Percentiles rank a stretch among this genome's conserved stretches.
phyloP scores from a whole-genome alignment of 805 yeast species.

The Hanseniaspora guilliermondii region DNA sequence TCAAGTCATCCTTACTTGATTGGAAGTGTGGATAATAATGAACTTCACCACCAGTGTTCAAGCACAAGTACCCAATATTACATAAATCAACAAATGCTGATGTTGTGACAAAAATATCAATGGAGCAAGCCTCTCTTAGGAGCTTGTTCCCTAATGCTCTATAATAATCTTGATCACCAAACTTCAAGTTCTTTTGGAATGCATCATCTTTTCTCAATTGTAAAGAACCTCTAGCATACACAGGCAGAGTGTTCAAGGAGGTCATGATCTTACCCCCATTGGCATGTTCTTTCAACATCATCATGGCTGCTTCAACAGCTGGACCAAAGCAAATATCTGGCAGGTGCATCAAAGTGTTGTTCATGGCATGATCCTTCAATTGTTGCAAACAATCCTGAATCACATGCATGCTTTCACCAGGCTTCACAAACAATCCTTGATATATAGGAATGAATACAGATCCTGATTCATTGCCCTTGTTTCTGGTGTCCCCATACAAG shows the following conservation, averaged over 20 bases:
- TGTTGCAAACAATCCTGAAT: conserved; percentile 58
- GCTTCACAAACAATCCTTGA: conserved; percentile 69
- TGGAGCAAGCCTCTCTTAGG: conserved; percentile 48
- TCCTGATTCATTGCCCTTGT: conserved; percentile 31
- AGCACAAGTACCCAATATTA: conserved; percentile 52
- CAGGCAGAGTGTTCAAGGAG: conserved; percentile 56
- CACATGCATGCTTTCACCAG: conserved; percentile 47
- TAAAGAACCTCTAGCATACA: conserved; percentile 67
- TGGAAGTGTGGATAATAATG: conserved; percentile 56
- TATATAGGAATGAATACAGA: conserved; percentile 58
- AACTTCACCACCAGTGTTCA: conserved; percentile 58
- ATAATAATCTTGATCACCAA: conserved; percentile 50
- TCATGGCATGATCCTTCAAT: conserved; percentile 22
- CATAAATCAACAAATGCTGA: conserved; percentile 57
- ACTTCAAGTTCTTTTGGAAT: conserved; percentile 40
- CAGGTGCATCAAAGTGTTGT: conserved; percentile 27
- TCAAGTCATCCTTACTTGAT: conserved; percentile 55
- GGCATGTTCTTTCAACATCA: conserved; percentile 41
- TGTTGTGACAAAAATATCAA: conserved; percentile 64
- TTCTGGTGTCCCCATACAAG: conserved; percentile 33
- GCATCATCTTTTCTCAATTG: conserved; percentile 31
- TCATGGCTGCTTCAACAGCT: conserved; percentile 56
- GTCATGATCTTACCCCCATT: conserved; percentile 71
- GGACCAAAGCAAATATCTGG: conserved; percentile 64
- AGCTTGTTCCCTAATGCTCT: conserved; percentile 45